Base-by-base conservation (phyloP, 495 filamentous ascomycete genomes). In the Penicilliopsis zonata region DNA sequence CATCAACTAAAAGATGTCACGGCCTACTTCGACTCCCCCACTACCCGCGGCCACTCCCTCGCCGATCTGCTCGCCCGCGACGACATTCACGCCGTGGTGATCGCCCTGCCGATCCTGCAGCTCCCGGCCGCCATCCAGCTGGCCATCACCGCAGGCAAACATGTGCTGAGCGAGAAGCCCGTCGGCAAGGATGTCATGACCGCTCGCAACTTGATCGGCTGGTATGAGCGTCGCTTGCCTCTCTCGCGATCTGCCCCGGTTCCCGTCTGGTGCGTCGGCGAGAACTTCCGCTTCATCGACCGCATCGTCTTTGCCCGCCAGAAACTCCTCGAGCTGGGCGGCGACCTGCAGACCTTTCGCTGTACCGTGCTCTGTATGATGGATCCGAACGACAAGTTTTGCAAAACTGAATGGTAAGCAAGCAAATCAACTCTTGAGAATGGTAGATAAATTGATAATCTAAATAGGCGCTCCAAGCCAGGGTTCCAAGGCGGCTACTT, bases 401-500 rank as follows among this genome's bases (percentile, higher is more conserved):
- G 6, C 21, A n/a, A 23, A n/a, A 23, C 21, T n/a, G 21, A 6
- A n/a, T 23, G n/a, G n/a, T n/a, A n/a, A n/a, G n/a, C n/a, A n/a
- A n/a, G n/a, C n/a, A n/a, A n/a, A n/a, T n/a, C n/a, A n/a, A n/a
- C n/a, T n/a, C n/a, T n/a, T n/a, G n/a, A n/a, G n/a, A n/a, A n/a
- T n/a, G n/a, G n/a, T n/a, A n/a, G n/a, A n/a, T n/a, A n/a, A n/a
- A n/a, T n/a, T n/a, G n/a, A n/a, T n/a, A n/a, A n/a, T n/a, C n/a
- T n/a, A n/a, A n/a, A n/a, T 24, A n/a, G 80, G 80, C 65, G 79
- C 10, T 80, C 76, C 42, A 62, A 42, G 13, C 79, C 77, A 3
- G 49, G 65, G 18, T 63, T 81, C 42, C 78, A 82, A 46, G 80
- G 76, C 10, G 79, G 80, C 4, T 82, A 78, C 39, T 38, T 82